Percentiles rank a stretch among this genome's conserved stretches.
Conservation (phyloP, 2,329 filamentous ascomycete species). For the Hypoxylon sp. region DNA sequence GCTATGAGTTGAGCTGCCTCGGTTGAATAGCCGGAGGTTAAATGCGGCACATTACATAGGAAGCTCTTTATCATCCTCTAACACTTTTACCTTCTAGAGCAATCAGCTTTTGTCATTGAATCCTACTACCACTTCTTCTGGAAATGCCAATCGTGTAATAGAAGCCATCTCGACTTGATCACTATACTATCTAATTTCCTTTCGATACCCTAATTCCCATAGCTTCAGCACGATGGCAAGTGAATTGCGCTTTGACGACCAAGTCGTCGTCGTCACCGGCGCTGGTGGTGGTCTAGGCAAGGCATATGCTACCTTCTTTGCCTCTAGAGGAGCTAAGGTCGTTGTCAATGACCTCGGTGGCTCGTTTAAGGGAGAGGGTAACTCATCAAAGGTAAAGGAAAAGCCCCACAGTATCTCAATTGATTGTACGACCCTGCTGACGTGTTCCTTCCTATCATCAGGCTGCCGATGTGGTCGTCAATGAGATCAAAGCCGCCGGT, state of each 20-base stretch:
- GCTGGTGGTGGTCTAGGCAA: slow-evolving; percentile 86
- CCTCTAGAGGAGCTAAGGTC: slow-evolving; percentile 89
- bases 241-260: slow-evolving; percentile 82
- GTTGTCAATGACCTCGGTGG: slow-evolving; percentile 97
- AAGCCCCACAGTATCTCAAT: neutral
- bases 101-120: slow-evolving; percentile 25
- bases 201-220: slow-evolving; percentile 28
- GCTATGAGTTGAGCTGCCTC: slow-evolving; percentile 50
- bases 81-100: slow-evolving; percentile 6
- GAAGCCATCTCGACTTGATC: slow-evolving; percentile 9
- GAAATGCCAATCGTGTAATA: slow-evolving; percentile 38
- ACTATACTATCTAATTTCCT: slow-evolving; percentile 9
- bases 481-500: slow-evolving; percentile 87
- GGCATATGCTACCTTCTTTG: slow-evolving; percentile 91
- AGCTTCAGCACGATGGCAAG: slow-evolving; percentile 51
- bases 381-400: slow-evolving; percentile 80
- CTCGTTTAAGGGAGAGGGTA: slow-evolving; percentile 93
- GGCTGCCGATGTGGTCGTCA: slow-evolving; percentile 86
- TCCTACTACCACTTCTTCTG: slow-evolving; percentile 6
- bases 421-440: slow-evolving; percentile 44
- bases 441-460: slow-evolving; percentile 55
- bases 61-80: slow-evolving; percentile 37
- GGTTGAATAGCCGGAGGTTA: slow-evolving; percentile 50
- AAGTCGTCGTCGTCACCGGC: slow-evolving; percentile 90
- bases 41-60: slow-evolving; percentile 47